phyloP scores from a whole-genome alignment of 345 rosid genomes.

The Salix udensis region DNA sequence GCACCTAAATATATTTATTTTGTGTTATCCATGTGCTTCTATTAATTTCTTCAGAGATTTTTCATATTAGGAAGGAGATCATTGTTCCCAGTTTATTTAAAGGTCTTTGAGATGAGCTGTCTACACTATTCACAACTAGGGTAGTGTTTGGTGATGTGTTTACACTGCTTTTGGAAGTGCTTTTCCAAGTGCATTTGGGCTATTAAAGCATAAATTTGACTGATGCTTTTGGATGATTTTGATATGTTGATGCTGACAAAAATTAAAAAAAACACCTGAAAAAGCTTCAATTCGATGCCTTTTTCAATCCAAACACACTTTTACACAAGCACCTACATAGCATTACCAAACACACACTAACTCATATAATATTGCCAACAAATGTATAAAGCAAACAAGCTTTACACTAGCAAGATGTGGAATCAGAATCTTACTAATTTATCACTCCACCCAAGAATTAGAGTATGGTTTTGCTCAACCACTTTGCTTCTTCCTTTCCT shows the following conservation, averaged over 20 bases:
- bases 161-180: no score
- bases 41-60: not conserved
- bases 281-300: no score
- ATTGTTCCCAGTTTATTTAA: not conserved
- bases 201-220: no score
- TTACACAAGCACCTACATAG: no score
- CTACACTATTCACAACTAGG: not conserved
- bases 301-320: no score
- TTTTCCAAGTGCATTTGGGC: no score
- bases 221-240: no score
- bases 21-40: not conserved
- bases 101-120: not conserved
- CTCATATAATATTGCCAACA: not conserved
- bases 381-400: not conserved
- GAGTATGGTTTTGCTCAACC: slow-evolving; percentile 66
- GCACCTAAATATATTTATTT: not conserved
- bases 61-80: not conserved
- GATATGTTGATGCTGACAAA: no score
- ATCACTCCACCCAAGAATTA: slow-evolving; percentile 80
- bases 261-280: no score
- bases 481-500: slow-evolving; percentile 72
- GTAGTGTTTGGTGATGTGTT: no score
- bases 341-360: no score
- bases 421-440: slow-evolving; percentile 54
- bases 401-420: not conserved